Conservation (phyloP, 441 rosid genomes). For the Pelargonium myrrhifolium region DNA sequence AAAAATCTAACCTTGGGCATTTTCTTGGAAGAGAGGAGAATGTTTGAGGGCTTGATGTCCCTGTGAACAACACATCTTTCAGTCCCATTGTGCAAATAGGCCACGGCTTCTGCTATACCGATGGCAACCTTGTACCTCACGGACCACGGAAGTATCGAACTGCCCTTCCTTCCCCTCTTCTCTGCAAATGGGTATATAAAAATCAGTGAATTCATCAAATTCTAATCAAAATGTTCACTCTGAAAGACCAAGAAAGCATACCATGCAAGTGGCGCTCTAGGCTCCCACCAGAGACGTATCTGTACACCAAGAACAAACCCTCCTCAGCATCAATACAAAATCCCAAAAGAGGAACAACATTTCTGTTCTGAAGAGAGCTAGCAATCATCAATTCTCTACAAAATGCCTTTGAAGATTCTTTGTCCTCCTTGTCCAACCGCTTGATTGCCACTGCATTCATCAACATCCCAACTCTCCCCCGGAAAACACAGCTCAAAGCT, state of each 20-base stretch:
- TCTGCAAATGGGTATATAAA: constrained; percentile 34
- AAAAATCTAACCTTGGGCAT: constrained; percentile 88
- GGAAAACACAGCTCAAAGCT: constrained; percentile 91
- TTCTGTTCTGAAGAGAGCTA: constrained; percentile 66
- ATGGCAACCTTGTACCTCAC: constrained; percentile 81
- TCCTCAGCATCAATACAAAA: constrained; percentile 86
- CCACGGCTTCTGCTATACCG: constrained; percentile 76
- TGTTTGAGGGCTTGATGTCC: constrained; percentile 93
- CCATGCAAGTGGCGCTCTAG: constrained; percentile 91
- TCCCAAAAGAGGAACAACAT: constrained; percentile 87
- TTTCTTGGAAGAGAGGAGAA: constrained; percentile 91
- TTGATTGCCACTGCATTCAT: constrained; percentile 77
- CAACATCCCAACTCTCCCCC: constrained; percentile 79
- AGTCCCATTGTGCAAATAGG: constrained; percentile 84
- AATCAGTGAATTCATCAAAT: constrained; percentile 19
- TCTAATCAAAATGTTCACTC: too few species aligned
- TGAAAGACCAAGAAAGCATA: constrained; percentile 23
- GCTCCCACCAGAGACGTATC: constrained; percentile 88
- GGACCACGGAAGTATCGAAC: constrained; percentile 61
- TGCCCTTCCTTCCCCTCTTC: constrained; percentile 46
- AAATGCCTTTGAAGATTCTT: constrained; percentile 84
- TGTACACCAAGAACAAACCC: constrained; percentile 90
- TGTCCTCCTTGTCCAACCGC: constrained; percentile 81
- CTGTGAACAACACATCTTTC: constrained; percentile 98
- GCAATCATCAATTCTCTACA: constrained; percentile 98